phyloP scores from a whole-genome alignment of 2,329 filamentous ascomycete species.

The Byssochlamys sp. region DNA sequence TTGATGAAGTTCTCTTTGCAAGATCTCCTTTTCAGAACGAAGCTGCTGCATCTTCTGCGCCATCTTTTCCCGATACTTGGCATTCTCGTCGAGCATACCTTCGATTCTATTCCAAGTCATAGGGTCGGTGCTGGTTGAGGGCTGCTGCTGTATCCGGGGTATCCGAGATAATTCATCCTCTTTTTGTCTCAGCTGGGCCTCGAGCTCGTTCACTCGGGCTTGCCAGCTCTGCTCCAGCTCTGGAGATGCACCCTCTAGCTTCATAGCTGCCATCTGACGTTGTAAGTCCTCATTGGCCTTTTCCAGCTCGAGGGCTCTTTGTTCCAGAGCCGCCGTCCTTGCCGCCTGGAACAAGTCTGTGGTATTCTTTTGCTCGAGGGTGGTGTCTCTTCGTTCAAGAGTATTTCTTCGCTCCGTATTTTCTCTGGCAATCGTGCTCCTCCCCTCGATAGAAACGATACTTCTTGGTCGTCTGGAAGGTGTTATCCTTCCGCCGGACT shows the following conservation, averaged over 20 bases:
- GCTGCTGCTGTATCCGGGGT: neutral
- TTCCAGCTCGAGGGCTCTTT: conserved; percentile 34
- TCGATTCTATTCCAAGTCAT: conserved; percentile 25
- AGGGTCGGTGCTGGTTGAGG: neutral
- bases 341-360: conserved; percentile 34
- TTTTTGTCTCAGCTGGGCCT: neutral
- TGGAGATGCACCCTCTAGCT: neutral
- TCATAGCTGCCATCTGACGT: neutral
- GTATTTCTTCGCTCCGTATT: neutral
- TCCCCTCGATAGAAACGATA: conserved; percentile 4
- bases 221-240: neutral
- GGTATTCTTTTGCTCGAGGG: conserved; percentile 2
- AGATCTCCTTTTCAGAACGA: conserved; percentile 30
- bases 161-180: neutral
- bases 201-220: neutral
- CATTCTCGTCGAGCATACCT: conserved; percentile 31
- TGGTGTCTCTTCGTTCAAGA: neutral
- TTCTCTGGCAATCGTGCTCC: conserved; percentile 10
- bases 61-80: conserved; percentile 28
- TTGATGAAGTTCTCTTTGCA: conserved; percentile 29
- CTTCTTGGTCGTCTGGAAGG: neutral
- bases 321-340: conserved; percentile 34
- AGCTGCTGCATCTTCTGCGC: conserved; percentile 28
- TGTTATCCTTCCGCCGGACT: neutral
- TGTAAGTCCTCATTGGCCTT: conserved; percentile 5